Base-by-base conservation (phyloP, 176 grass and related monocot species). In the Triticum turgidum region DNA sequence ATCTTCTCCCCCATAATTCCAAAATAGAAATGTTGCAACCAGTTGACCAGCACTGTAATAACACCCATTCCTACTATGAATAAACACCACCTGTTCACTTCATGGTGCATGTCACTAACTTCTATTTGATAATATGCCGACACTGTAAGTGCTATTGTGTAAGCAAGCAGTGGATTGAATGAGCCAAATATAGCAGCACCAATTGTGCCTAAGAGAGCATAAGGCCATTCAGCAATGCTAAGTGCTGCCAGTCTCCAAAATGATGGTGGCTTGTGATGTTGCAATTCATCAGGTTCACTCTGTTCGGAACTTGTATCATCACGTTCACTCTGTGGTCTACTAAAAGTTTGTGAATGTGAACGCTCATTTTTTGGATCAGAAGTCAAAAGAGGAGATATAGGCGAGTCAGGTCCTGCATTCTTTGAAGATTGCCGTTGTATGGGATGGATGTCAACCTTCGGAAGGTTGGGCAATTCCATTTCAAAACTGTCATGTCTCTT, bases 1-100 rank as follows among this genome's bases (percentile, higher is more conserved):
- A 99, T 99, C 79, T 99, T 99, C 89, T 99, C 97, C 66, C 97
- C 97, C 97, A 99, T 99, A 70, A 99, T 99, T 88, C 97, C 97
- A 91, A 99, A 99, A 96, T 99, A 99, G 68, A 99, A 99, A 87
- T 99, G 97, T 76, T 99, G 97, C 89, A 99, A 87, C 89, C 95
- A 99, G 85, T 99, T 99, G 44, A 93, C 97, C 56, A 99, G 86
- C 54, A 99, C 94, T 83, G 97, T 99, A 82, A 99, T 90, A 59
- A 99, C 42, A 78, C 97, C 97, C 97, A 99, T 99, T 73, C 93
- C 93, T 70, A 91, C 89, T 91, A 99, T 99, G 72, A 99, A 88
- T 91, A 99, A 91, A 69, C 97, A 96, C 97, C 97, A 99, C 66
- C 83, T 89, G 75, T 99, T 97, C 84, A 99, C 97, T 91, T 96